These are phyloP conservation scores for Naganishia onofrii DNA, from an alignment of 768 basidiomycete species.

Conservation along the genomic window DNA sequence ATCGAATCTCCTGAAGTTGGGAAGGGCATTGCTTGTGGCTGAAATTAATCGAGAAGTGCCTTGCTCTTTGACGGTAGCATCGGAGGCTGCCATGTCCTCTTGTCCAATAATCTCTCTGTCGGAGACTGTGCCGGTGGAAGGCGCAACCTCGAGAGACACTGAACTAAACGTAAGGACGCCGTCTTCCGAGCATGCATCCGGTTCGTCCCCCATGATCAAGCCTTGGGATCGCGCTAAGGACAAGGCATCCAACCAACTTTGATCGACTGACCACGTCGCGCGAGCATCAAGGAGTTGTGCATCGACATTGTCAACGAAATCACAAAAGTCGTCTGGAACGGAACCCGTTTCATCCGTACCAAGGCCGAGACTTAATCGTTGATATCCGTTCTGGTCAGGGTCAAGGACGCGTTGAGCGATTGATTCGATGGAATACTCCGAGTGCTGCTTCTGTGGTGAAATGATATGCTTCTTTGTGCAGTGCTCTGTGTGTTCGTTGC, in stretches of 20 bases:
- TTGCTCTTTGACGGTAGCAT: neutral
- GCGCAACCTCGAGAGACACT: neutral
- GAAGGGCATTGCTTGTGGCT: neutral
- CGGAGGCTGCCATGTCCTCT: neutral
- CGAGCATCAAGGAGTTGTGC: neutral
- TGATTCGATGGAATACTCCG: neutral
- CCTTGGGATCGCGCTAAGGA: slow-evolving; percentile 10
- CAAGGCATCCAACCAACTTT: slow-evolving; percentile 9
- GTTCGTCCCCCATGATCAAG: slow-evolving; percentile 3
- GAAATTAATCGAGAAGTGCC: neutral
- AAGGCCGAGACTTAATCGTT: neutral
- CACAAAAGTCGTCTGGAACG: neutral
- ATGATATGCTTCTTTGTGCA: neutral
- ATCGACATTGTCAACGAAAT: neutral
- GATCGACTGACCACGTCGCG: neutral
- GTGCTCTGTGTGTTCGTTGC: neutral
- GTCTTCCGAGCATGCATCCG: neutral
- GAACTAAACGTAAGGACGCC: neutral
- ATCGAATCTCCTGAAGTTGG: neutral
- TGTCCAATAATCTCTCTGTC: neutral
- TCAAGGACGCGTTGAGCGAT: slow-evolving; percentile 23
- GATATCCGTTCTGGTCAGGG: slow-evolving; percentile 18
- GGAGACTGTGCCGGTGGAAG: neutral
- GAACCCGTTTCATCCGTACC: neutral
- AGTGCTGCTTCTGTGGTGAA: slow-evolving; percentile 1